Percentiles rank a stretch among this genome's conserved stretches.
phyloP scores from a whole-genome alignment of 768 basidiomycete species.

The Amanita fuliginea region DNA sequence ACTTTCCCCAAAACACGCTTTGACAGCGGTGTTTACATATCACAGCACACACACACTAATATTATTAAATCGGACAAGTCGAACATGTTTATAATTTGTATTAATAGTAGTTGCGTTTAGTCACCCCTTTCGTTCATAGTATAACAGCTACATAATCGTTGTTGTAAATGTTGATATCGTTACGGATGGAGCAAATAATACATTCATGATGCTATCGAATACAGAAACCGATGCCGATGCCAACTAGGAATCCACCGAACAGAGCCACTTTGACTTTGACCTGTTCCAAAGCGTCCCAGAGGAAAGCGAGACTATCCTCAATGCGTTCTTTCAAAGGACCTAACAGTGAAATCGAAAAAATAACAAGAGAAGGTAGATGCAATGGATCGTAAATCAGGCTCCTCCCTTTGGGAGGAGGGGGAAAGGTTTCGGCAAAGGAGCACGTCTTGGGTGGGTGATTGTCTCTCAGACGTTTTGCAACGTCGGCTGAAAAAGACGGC shows the following conservation, averaged over 20 bases:
- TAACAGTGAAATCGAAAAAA: conserved; percentile 52
- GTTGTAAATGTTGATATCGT: conserved; percentile 2
- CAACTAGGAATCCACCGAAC: conserved; percentile 28
- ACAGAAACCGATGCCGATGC: conserved; percentile 21
- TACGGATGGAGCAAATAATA: neutral
- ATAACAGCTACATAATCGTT: neutral
- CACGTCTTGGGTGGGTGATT: conserved; percentile 1
- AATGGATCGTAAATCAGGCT: conserved; percentile 42
- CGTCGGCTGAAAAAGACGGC: conserved; percentile 46
- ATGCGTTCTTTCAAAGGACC: conserved; percentile 24
- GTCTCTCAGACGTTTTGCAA: conserved; percentile 38
- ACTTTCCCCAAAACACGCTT: neutral
- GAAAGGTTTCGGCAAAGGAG: conserved; percentile 1
- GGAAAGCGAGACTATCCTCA: neutral
- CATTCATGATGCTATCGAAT: neutral
- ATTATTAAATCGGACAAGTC: neutral
- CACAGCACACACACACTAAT: neutral
- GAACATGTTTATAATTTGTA: conserved; percentile 1
- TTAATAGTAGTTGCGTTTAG: neutral
- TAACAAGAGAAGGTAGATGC: conserved; percentile 51
- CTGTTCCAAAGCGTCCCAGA: conserved; percentile 14
- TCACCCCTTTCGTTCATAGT: neutral
- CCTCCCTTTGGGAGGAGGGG: neutral
- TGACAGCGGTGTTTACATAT: neutral
- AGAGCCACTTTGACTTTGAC: conserved; percentile 21